Evolutionary conservation across 108 stramenopile species (phyloP).

Genomic region (Seminavis robusta): DNA sequence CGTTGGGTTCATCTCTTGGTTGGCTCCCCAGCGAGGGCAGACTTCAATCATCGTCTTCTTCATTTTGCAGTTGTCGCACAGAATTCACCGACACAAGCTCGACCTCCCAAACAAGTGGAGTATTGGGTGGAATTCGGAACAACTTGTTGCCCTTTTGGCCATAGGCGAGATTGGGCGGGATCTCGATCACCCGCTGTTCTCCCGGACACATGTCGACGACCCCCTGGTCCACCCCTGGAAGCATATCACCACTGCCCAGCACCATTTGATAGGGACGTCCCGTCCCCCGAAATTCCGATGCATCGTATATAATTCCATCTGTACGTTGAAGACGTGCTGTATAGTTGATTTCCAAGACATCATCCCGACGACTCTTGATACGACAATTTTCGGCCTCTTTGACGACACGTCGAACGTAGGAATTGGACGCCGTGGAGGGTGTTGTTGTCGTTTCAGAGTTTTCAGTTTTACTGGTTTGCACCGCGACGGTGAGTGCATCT

Average conservation of each 20-base stretch:
- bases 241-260: conserved; percentile 47
- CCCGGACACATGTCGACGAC: conserved; percentile 63
- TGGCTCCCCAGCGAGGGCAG: too few species aligned
- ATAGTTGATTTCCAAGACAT: conserved; percentile 53
- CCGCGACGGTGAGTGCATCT: conserved; percentile 48
- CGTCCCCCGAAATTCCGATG: conserved; percentile 45
- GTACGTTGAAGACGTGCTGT: conserved; percentile 27
- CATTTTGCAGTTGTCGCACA: too few species aligned
- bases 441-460: conserved; percentile 1
- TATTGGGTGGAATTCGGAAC: conserved; percentile 35
- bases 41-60: too few species aligned
- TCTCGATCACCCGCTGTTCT: conserved; percentile 33
- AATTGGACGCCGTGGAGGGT: neutral
- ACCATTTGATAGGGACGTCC: conserved; percentile 60
- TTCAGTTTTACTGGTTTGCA: conserved; percentile 12
- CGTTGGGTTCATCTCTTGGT: too few species aligned
- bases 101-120: conserved; percentile 40
- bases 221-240: conserved; percentile 57
- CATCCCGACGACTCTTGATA: conserved; percentile 45
- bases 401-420: conserved; percentile 1
- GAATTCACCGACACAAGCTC: conserved; percentile 25
- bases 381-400: conserved; percentile 11
- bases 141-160: conserved; percentile 29
- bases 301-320: conserved; percentile 33
- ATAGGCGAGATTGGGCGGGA: conserved; percentile 44